phyloP scores from a whole-genome alignment of 225 moss, liverwort and hornwort species.

The Bryoerythrophyllum caledonicum region DNA sequence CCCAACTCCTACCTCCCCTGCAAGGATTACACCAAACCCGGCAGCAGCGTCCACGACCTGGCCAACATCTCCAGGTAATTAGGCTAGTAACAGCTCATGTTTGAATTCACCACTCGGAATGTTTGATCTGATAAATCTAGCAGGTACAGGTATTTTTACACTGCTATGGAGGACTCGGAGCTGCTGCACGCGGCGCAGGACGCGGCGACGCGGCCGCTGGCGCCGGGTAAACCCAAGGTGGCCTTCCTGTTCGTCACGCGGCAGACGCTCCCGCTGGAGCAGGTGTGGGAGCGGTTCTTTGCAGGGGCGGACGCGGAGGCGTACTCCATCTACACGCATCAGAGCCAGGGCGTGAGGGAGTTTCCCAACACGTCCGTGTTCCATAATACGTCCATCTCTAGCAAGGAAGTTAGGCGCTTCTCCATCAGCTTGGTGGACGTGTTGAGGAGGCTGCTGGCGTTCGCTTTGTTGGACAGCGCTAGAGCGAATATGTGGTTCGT shows the following conservation, averaged over 20 bases:
- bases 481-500: conserved; percentile 48
- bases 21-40: conserved; percentile 35
- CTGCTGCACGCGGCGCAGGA: conserved; percentile 51
- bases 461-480: conserved; percentile 31
- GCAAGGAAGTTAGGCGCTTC: conserved; percentile 21
- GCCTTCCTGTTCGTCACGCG: conserved; percentile 41
- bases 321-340: conserved; percentile 39
- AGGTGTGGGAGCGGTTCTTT: conserved; percentile 47
- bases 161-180: conserved; percentile 40
- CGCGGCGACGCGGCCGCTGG: conserved; percentile 27
- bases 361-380: conserved; percentile 34
- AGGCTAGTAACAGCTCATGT: no score
- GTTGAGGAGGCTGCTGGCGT: conserved; percentile 38
- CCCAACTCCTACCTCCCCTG: conserved; percentile 42
- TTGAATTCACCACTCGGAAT: no score
- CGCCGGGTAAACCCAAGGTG: conserved; percentile 17
- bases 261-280: conserved; percentile 27
- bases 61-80: conserved; percentile 37
- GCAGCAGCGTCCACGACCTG: conserved; percentile 28
- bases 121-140: no score
- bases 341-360: conserved; percentile 20
- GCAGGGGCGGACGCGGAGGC: conserved; percentile 6
- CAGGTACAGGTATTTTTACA: conserved; percentile 28
- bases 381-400: conserved; percentile 4
- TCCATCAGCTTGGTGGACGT: conserved; percentile 42